These are phyloP conservation scores for Sphaerosporella brunnea DNA, from an alignment of 495 filamentous ascomycete genomes.

Conservation along the genomic window DNA sequence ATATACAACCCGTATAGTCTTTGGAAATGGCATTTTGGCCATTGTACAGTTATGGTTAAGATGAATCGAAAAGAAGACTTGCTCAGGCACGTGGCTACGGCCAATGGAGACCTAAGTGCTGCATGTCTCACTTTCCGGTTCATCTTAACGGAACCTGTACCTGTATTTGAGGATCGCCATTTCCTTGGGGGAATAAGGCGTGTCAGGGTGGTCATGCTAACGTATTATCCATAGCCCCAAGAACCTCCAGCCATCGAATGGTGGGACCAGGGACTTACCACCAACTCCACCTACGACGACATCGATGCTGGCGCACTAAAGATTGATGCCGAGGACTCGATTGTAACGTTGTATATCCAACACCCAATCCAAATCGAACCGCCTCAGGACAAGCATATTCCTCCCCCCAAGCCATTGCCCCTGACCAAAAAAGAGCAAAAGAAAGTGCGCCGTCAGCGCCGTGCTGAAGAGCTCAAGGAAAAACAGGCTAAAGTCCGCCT, in stretches of 20 bases:
- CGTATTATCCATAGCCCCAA: constrained; percentile 27
- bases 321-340: constrained; percentile 58
- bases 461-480: constrained; percentile 85
- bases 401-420: constrained; percentile 74
- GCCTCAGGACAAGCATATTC: constrained; percentile 67
- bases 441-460: constrained; percentile 75
- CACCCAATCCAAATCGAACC: constrained; percentile 86
- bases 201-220: background rate
- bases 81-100: no score
- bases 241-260: constrained; percentile 81
- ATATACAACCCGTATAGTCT: constrained; percentile 2
- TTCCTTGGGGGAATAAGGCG: background rate
- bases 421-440: constrained; percentile 79
- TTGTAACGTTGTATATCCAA: constrained; percentile 77
- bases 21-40: background rate
- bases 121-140: no score
- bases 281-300: constrained; percentile 51
- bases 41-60: background rate
- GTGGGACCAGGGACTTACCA: constrained; percentile 87
- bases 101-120: no score
- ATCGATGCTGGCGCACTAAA: constrained; percentile 50
- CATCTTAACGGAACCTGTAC: background rate
- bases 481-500: constrained; percentile 88
- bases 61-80: background rate
- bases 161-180: background rate